Percentiles rank a stretch among this genome's conserved stretches.
Conservation (phyloP, 1,139 yeast species). For the Sugiyamaella sp. region DNA sequence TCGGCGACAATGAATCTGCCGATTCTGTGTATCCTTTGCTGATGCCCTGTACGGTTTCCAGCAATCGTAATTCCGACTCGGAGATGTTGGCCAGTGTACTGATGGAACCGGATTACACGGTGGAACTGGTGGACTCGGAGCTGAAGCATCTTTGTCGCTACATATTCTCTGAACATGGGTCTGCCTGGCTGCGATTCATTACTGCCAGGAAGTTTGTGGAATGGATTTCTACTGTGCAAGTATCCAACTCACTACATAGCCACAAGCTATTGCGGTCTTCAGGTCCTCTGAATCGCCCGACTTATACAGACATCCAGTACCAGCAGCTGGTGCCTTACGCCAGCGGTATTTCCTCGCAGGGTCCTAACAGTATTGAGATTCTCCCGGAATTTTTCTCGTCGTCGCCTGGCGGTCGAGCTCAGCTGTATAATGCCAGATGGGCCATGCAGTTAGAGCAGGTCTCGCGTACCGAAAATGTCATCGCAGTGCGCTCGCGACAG, state of each 20-base stretch:
- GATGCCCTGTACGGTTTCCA: slow-evolving; percentile 34
- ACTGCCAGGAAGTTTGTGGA: slow-evolving; percentile 36
- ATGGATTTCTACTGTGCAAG: slow-evolving; percentile 28
- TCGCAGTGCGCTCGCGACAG: slow-evolving; percentile 18
- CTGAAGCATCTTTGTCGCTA: slow-evolving; percentile 30
- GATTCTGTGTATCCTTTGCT: slow-evolving; percentile 23
- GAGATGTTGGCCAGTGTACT: slow-evolving; percentile 37
- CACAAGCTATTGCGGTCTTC: background rate
- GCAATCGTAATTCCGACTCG: slow-evolving; percentile 28
- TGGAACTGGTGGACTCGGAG: slow-evolving; percentile 32
- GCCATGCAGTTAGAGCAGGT: slow-evolving; percentile 36
- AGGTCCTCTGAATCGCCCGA: background rate
- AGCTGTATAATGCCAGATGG: slow-evolving; percentile 36
- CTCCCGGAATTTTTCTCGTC: slow-evolving; percentile 16
- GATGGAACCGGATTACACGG: slow-evolving; percentile 35
- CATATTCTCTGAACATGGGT: slow-evolving; percentile 37
- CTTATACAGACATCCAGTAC: slow-evolving; percentile 1
- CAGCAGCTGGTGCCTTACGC: slow-evolving; percentile 16
- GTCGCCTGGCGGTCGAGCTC: slow-evolving; percentile 29
- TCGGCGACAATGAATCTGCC: slow-evolving; percentile 9
- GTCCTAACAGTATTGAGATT: slow-evolving; percentile 11
- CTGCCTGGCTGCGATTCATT: slow-evolving; percentile 37
- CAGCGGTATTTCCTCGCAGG: background rate
- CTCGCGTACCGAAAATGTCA: slow-evolving; percentile 32
- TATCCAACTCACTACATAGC: slow-evolving; percentile 14